Conservation (phyloP, 2,329 filamentous ascomycete genomes). For the Rhynchosporium secalis region DNA sequence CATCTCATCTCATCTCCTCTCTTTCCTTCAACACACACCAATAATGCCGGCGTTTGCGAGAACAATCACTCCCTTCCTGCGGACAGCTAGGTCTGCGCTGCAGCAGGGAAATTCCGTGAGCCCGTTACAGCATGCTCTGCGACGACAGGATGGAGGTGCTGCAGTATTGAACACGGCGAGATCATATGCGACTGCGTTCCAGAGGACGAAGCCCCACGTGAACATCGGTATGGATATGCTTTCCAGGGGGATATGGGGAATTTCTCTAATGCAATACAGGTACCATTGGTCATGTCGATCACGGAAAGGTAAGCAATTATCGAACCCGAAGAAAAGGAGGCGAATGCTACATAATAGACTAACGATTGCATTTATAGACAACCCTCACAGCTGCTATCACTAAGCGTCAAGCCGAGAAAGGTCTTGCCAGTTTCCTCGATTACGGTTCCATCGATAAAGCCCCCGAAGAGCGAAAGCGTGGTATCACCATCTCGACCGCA, state of each 20-base stretch:
- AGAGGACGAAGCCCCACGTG: slow-evolving; percentile 94
- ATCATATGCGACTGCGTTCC: slow-evolving; percentile 66
- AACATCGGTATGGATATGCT: slow-evolving; percentile 74
- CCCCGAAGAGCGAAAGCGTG: slow-evolving; percentile 98
- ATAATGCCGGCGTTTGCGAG: slow-evolving; percentile 82
- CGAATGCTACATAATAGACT: slow-evolving; percentile 23
- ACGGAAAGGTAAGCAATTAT: slow-evolving; percentile 80
- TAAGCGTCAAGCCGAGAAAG: slow-evolving; percentile 95
- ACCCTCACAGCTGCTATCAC: slow-evolving; percentile 98
- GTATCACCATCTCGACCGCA: slow-evolving; percentile 98
- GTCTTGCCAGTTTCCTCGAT: slow-evolving; percentile 89
- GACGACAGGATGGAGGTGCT: slow-evolving; percentile 60
- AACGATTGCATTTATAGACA: slow-evolving; percentile 58
- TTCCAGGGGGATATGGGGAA: too few species aligned
- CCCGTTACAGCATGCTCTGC: slow-evolving; percentile 72
- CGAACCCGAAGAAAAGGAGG: slow-evolving; percentile 13
- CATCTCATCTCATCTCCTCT: slow-evolving; percentile 9
- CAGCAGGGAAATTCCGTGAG: slow-evolving; percentile 67
- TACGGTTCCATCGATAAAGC: slow-evolving; percentile 99
- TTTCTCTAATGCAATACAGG: slow-evolving; percentile 49
- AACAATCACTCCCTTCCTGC: slow-evolving; percentile 75
- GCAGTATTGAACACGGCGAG: slow-evolving; percentile 66
- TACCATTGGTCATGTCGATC: slow-evolving; percentile 99
- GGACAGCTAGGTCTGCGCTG: slow-evolving; percentile 76
- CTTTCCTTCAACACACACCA: slow-evolving; percentile 30